Evolutionary conservation across 805 yeast species (phyloP), one percentile per base, ranked within the genome.

Genomic region (Teunomyces lycoperdinae): DNA sequence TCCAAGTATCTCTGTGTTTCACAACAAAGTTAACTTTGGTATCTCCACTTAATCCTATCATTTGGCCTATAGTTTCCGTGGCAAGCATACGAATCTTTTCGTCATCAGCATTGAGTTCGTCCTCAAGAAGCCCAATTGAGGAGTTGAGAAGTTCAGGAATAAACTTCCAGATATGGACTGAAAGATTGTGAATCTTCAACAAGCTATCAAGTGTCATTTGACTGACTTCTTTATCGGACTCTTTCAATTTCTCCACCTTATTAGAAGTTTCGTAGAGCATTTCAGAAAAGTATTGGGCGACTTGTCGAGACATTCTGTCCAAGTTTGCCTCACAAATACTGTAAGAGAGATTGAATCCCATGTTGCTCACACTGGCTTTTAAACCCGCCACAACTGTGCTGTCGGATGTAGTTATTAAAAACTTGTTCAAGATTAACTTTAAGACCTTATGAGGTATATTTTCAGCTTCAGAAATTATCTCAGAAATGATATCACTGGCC

Each of bases 241-340:
- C 39, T 20, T 29, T 17, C 9, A 24, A 9, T 9, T 60, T 62
- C n/a, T 63, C 64, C 11, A 43, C 42, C 48, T 58, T 27, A 52
- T 62, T 54, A 5, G 67, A 57, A 11, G 74, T 73, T 34, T 81
- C 86, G 57, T 83, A 83, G 8, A 89, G 62, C 50, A 82, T 73
- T 57, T 89, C 96, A 0, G 96, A 84, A 53, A 89, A 87, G 55
- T 84, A 85, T 60, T 84, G 90, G 2, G 95, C 85, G 30, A 88
- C 71, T 51, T 81, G 81, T 53, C 96, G 77, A 11, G 92, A 80
- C 76, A 90, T 74, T 51, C 89, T 74, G 52, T 87, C 95, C 1
- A 82, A 63, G 55, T 87, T 87, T 1, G 80, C 70, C 48, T 80
- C 83, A 60, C 96, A 89, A 2, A 90, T 76, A 10, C 79, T 71